phyloP scores from a whole-genome alignment of 495 filamentous ascomycete genomes.

The Hypoxylon intermedium region DNA sequence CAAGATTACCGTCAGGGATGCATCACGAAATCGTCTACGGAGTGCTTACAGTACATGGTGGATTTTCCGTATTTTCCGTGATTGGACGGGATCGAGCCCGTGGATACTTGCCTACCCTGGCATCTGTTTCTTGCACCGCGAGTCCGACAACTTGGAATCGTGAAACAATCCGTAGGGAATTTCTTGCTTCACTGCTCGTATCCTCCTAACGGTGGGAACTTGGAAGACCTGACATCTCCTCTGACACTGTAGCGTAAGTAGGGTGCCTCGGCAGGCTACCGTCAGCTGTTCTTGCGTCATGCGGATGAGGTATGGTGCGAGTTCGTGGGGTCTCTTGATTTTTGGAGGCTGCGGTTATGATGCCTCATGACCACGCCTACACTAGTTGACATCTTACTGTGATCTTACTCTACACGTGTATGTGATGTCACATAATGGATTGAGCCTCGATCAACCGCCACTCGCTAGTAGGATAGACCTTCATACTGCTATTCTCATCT shows the following conservation, averaged over 20 bases:
- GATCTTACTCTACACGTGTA: no score
- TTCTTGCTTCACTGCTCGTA: constrained; percentile 12
- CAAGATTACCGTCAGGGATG: constrained; percentile 1
- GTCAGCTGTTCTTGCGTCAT: constrained; percentile 24
- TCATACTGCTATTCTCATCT: no score
- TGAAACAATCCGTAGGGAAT: neutral
- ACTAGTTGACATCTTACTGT: neutral
- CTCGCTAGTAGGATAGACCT: neutral
- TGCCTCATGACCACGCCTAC: constrained; percentile 11
- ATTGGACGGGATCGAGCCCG: neutral
- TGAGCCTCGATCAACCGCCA: neutral
- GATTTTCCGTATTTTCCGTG: constrained; percentile 13
- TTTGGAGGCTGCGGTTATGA: constrained; percentile 19
- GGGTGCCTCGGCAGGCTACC: neutral
- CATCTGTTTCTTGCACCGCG: constrained; percentile 3
- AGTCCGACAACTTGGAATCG: constrained; percentile 11
- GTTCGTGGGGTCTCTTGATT: constrained; percentile 34
- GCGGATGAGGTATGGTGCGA: constrained; percentile 27
- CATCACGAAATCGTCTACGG: neutral
- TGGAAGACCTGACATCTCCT: neutral
- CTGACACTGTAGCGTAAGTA: neutral
- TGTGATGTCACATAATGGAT: constrained; percentile 19
- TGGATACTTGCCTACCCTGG: neutral
- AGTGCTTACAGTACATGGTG: neutral
- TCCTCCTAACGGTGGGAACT: neutral